Percentiles rank a stretch among this genome's conserved stretches.
Evolutionary conservation across 2,329 filamentous ascomycete genomes (phyloP).

Genomic region (Nakataea oryzae): DNA sequence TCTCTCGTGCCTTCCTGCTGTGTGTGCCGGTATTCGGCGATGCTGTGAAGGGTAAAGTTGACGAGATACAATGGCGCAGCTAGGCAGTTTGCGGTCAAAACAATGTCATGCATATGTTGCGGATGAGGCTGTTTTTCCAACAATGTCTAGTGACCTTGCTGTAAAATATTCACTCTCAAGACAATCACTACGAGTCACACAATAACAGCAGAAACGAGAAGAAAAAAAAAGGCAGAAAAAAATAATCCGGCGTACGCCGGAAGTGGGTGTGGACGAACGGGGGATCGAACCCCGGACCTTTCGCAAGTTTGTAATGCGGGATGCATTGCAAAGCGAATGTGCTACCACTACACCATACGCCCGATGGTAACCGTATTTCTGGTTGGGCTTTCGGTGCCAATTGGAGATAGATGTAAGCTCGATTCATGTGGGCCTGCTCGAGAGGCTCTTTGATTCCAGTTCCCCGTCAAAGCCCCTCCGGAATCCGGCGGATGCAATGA

Average conservation of each 20-base stretch:
- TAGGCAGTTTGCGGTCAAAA: too few species aligned
- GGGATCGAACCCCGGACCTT: constrained; percentile 1
- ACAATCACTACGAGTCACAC: not conserved
- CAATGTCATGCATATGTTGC: too few species aligned
- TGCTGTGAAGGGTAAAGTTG: too few species aligned
- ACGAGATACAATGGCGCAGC: too few species aligned
- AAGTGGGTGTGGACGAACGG: not conserved
- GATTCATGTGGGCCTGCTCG: not conserved
- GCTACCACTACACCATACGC: not conserved
- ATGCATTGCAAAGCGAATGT: not conserved
- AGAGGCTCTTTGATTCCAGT: too few species aligned
- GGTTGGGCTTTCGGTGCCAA: not conserved
- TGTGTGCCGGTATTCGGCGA: too few species aligned
- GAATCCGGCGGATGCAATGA: too few species aligned
- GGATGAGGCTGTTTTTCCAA: too few species aligned
- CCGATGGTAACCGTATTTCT: not conserved
- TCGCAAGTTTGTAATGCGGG: not conserved
- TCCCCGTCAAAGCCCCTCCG: too few species aligned
- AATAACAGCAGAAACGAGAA: not conserved
- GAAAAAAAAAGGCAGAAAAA: not conserved
- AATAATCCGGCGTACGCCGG: not conserved
- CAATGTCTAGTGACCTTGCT: too few species aligned
- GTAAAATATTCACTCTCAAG: too few species aligned
- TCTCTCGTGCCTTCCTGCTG: too few species aligned
- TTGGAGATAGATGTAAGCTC: not conserved